These are phyloP conservation scores for Diaporthe amygdali DNA, from an alignment of 2,329 filamentous ascomycete species.

Conservation along the genomic window DNA sequence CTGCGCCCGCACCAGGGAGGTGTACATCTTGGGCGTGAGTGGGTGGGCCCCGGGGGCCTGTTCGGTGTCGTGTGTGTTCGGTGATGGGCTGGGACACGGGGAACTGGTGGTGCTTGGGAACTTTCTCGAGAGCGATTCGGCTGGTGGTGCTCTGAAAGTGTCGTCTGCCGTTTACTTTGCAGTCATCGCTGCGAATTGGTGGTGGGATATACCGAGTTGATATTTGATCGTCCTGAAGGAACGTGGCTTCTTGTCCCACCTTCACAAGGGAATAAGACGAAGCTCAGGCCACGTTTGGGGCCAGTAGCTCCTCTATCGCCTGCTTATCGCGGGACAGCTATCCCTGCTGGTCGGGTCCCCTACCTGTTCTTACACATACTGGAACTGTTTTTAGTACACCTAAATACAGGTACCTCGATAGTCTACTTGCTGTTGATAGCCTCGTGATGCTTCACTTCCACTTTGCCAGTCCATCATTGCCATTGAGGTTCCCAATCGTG, in stretches of 20 bases:
- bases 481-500: no score
- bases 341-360: no score
- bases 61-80: not conserved
- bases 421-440: no score
- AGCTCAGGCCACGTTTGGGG: slow-evolving; percentile 14
- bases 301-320: not conserved
- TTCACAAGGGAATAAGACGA: not conserved
- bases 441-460: no score
- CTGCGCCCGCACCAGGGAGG: slow-evolving; percentile 81
- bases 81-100: not conserved
- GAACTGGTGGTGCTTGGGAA: not conserved
- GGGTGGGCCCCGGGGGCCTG: not conserved
- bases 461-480: no score
- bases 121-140: not conserved
- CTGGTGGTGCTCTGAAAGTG: not conserved
- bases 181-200: not conserved
- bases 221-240: not conserved
- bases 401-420: no score
- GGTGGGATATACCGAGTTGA: not conserved
- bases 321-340: not conserved
- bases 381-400: no score
- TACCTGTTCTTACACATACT: no score
- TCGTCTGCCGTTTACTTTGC: not conserved
- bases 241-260: not conserved
- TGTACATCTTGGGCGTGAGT: slow-evolving; percentile 72